Evolutionary conservation across 2,329 filamentous ascomycete genomes (phyloP).

Genomic region (Clonostachys rosea): DNA sequence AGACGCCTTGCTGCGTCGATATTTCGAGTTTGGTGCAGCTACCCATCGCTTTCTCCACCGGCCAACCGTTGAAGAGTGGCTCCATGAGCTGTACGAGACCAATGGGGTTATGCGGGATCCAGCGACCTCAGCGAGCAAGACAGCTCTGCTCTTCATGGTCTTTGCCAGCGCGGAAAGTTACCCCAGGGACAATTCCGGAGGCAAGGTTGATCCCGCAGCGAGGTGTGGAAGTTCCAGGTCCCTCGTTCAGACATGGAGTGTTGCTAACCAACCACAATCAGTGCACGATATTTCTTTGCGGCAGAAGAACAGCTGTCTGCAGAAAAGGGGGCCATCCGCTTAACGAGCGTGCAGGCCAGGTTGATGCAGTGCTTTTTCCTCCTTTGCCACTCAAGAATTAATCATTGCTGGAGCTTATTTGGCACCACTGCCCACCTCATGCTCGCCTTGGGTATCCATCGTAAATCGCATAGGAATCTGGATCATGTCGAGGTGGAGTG

Average conservation of each 20-base stretch:
- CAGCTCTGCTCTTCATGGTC: constrained; percentile 42
- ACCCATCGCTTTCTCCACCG: constrained; percentile 50
- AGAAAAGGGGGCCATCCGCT: constrained; percentile 28
- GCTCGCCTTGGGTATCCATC: constrained; percentile 32
- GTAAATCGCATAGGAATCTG: constrained; percentile 13
- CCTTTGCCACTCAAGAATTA: constrained; percentile 36
- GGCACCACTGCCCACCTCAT: constrained; percentile 32
- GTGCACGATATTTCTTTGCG: constrained; percentile 22
- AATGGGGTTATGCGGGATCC: constrained; percentile 13
- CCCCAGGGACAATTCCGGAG: constrained; percentile 12
- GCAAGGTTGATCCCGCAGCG: constrained; percentile 8
- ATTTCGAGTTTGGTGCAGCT: constrained; percentile 51
- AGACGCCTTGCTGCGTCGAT: constrained; percentile 32
- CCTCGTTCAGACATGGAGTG: too few species aligned
- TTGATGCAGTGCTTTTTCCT: constrained; percentile 36
- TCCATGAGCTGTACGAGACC: constrained; percentile 29
- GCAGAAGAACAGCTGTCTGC: constrained; percentile 29
- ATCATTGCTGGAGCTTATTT: constrained; percentile 41
- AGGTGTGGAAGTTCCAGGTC: constrained; percentile 1
- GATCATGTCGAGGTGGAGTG: constrained; percentile 29
- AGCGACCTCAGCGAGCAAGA: constrained; percentile 12
- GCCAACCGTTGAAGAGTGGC: constrained; percentile 39
- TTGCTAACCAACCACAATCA: constrained; percentile 2
- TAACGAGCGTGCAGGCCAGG: constrained; percentile 33
- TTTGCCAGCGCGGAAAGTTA: constrained; percentile 43